A percentile compares a stretch with the other conserved stretches of the same genome.
Evolutionary conservation across 176 grass and related monocot genomes (phyloP).

Genomic region (Bromus sterilis): DNA sequence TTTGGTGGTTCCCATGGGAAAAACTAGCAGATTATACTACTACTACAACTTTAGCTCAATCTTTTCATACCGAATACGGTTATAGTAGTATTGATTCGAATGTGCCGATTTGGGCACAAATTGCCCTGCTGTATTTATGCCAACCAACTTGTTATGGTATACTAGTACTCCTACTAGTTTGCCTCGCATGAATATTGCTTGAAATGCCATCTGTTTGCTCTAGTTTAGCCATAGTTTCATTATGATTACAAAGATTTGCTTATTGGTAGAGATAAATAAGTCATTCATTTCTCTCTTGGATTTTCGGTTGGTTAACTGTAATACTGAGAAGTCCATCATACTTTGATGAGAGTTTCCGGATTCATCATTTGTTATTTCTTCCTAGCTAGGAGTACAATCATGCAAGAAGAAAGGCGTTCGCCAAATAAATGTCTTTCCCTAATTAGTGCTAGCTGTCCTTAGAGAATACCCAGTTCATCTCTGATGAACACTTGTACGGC

Average conservation of each 20-base stretch:
- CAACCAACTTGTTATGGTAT: neutral
- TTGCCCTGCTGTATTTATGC: neutral
- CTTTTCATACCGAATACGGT: neutral
- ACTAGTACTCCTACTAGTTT: neutral
- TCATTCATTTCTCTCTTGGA: neutral
- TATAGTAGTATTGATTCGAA: neutral
- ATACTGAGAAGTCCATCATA: neutral
- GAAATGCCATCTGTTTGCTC: neutral
- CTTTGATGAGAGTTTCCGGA: neutral
- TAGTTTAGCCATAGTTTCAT: neutral
- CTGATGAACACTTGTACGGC: neutral
- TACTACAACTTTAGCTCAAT: neutral
- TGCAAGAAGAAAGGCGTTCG: neutral
- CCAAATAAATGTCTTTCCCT: neutral
- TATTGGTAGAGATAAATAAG: neutral
- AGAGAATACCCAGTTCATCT: neutral
- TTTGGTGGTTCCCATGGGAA: neutral
- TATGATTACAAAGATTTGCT: neutral
- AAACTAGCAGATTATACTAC: conserved; percentile 1
- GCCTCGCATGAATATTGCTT: neutral
- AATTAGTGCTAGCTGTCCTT: neutral
- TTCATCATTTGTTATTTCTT: neutral
- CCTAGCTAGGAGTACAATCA: neutral
- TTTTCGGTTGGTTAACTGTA: neutral
- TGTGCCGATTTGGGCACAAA: neutral